These are phyloP conservation scores for Syzygium malaccense DNA, from an alignment of 441 rosid species.

Conservation along the genomic window DNA sequence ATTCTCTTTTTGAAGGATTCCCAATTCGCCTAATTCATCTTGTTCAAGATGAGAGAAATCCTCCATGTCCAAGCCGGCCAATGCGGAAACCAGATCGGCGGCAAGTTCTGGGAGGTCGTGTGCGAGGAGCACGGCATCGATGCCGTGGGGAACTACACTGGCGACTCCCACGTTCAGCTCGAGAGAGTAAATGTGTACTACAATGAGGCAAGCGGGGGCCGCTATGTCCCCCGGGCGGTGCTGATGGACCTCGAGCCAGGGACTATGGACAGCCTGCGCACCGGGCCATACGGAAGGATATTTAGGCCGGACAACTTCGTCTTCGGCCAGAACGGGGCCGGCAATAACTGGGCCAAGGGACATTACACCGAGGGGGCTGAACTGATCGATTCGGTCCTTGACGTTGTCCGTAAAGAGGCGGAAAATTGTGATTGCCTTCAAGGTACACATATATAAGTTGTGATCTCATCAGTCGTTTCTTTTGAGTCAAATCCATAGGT, in stretches of 20 bases:
- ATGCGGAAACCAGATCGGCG: constrained; percentile 58
- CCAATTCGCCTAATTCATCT: background rate
- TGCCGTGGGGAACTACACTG: constrained; percentile 30
- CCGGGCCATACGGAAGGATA: constrained; percentile 38
- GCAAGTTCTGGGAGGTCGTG: constrained; percentile 56
- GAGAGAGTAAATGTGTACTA: constrained; percentile 53
- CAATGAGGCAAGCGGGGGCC: constrained; percentile 48
- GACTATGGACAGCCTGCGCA: constrained; percentile 52
- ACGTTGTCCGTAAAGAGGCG: constrained; percentile 41
- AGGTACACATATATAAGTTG: constrained; percentile 10
- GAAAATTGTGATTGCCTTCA: constrained; percentile 51
- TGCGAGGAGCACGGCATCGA: constrained; percentile 61
- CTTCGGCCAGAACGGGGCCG: constrained; percentile 54
- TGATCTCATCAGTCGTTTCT: background rate
- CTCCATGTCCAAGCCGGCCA: constrained; percentile 61
- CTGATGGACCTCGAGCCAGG: constrained; percentile 62
- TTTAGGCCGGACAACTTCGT: constrained; percentile 57
- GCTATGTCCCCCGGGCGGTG: constrained; percentile 54
- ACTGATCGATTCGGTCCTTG: constrained; percentile 41
- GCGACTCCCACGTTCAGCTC: constrained; percentile 31
- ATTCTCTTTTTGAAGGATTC: background rate
- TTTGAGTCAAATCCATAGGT: background rate
- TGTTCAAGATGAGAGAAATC: constrained; percentile 40
- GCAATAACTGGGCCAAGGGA: constrained; percentile 53
- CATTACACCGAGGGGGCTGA: constrained; percentile 53